A percentile compares a stretch with the other conserved stretches of the same genome.
Conservation (phyloP, 78 protist genomes). For the Cavenderia fasciculata region DNA sequence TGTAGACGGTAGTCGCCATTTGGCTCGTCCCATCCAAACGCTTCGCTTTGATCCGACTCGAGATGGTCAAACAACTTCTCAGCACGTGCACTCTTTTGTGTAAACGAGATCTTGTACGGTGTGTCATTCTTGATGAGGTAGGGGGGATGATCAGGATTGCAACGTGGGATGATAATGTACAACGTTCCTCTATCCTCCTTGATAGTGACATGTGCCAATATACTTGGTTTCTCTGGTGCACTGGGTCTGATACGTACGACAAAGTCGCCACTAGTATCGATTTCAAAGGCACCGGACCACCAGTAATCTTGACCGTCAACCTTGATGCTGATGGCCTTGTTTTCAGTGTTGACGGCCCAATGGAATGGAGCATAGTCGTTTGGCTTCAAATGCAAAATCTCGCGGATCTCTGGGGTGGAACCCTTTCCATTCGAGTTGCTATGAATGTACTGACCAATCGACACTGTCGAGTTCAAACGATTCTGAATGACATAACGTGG, state of each 20-base stretch:
- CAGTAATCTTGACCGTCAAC: no score
- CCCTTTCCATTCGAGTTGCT: not conserved
- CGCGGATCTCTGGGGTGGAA: not conserved
- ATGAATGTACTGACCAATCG: not conserved
- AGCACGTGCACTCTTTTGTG: constrained; percentile 5
- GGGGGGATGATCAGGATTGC: constrained; percentile 25
- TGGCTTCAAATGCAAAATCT: constrained; percentile 8
- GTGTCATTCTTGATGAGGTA: constrained; percentile 52
- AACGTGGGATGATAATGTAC: constrained; percentile 14
- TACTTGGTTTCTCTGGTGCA: not conserved
- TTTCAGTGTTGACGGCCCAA: constrained; percentile 23
- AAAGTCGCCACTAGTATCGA: constrained; percentile 20
- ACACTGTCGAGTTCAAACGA: constrained; percentile 10
- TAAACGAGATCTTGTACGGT: not conserved
- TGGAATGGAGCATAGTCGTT: constrained; percentile 46
- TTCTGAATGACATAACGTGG: constrained; percentile 39
- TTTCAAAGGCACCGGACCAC: constrained; percentile 54
- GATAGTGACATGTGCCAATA: constrained; percentile 3
- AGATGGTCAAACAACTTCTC: not conserved
- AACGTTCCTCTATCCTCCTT: constrained; percentile 52
- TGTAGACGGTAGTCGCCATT: not conserved
- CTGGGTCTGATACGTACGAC: constrained; percentile 34
- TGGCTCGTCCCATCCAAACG: constrained; percentile 71
- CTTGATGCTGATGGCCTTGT: constrained; percentile 7
- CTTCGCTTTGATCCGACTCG: not conserved